Percentiles rank a stretch among this genome's conserved stretches.
These are phyloP conservation scores for Cichorium intybus DNA, from an alignment of 140 eudicot species.

Conservation along the genomic window DNA sequence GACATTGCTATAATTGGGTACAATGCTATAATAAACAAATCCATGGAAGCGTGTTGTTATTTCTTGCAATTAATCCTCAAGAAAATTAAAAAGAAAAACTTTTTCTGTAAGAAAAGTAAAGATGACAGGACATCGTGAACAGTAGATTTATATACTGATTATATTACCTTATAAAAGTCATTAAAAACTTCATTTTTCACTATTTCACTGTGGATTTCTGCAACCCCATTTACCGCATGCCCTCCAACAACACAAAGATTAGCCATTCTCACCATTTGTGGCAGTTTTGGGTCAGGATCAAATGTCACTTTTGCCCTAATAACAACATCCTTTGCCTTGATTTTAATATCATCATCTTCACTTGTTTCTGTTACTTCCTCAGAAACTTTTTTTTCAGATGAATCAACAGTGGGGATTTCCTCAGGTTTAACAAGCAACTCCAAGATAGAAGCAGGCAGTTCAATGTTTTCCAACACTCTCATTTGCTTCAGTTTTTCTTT, in stretches of 20 bases:
- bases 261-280: conserved; percentile 66
- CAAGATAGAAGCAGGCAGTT: conserved; percentile 59
- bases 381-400: conserved; percentile 27
- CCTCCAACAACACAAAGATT: conserved; percentile 61
- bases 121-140: background rate
- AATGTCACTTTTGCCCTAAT: conserved; percentile 33
- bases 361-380: conserved; percentile 33
- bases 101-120: too few species aligned
- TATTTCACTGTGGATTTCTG: conserved; percentile 90
- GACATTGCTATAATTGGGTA: background rate
- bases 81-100: too few species aligned
- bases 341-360: conserved; percentile 33
- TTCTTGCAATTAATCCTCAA: background rate
- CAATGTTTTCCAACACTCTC: conserved; percentile 83
- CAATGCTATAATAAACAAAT: too few species aligned
- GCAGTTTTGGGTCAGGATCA: conserved; percentile 52
- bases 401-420: conserved; percentile 30
- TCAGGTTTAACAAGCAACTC: conserved; percentile 50
- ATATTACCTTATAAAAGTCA: conserved; percentile 81
- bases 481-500: conserved; percentile 50
- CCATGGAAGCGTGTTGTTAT: background rate
- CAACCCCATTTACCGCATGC: conserved; percentile 92
- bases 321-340: conserved; percentile 10
- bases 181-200: conserved; percentile 87
- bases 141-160: background rate